Conservation (phyloP, 2,329 filamentous ascomycete species). For the Colletotrichum graminicola region DNA sequence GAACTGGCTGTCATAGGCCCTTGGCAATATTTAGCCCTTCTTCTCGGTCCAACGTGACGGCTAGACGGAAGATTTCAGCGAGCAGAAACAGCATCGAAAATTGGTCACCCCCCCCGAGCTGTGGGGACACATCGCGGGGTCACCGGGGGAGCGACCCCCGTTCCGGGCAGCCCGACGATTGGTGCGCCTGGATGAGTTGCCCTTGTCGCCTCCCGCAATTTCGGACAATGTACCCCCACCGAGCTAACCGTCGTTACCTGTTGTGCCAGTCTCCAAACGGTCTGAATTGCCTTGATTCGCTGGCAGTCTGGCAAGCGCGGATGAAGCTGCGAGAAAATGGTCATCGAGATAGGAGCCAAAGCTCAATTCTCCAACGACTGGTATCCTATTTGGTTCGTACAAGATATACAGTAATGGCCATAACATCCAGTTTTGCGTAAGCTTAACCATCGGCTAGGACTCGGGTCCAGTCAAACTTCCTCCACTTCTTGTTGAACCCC, state of each 20-base stretch:
- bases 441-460: conserved; percentile 60
- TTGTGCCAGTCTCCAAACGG: neutral
- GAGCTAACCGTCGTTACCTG: neutral
- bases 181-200: conserved; percentile 36
- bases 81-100: conserved; percentile 4
- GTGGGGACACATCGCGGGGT: conserved; percentile 35
- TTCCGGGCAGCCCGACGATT: conserved; percentile 26
- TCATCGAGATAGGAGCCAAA: neutral
- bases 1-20: conserved; percentile 29
- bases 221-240: conserved; percentile 33
- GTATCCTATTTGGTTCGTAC: conserved; percentile 3
- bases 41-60: conserved; percentile 16
- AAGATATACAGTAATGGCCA: neutral
- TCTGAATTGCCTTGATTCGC: neutral
- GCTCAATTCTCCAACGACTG: neutral
- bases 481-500: conserved; percentile 86
- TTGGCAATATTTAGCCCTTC: conserved; percentile 22
- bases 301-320: conserved; percentile 2
- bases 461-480: conserved; percentile 89
- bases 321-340: conserved; percentile 12
- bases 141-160: conserved; percentile 29
- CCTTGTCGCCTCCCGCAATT: conserved; percentile 32
- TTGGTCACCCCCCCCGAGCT: conserved; percentile 14
- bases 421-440: neutral
- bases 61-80: conserved; percentile 30